Evolutionary conservation across 257 asterid genomes (phyloP), one percentile per base, ranked within the genome.

Genomic region (Solanum pinnatisectum): DNA sequence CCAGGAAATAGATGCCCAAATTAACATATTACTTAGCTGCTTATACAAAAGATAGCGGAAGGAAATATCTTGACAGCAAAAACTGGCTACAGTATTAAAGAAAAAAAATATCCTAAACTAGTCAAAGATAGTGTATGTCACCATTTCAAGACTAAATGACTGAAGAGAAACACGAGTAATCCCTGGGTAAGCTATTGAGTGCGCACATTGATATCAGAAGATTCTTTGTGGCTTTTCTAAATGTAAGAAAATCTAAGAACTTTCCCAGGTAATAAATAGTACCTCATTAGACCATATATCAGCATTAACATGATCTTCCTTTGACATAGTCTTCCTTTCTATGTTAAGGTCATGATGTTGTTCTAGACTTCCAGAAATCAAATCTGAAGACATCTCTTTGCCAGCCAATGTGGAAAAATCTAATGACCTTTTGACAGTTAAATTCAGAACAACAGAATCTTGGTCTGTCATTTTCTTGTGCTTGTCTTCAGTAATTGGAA

Each of bases 401-500:
- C 83, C 89, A 9, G 88, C 94, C 87, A 91, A 76, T 84, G 88
- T 84, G 79, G 87, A 90, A 87, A 96, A 96, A 85, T 93, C 92
- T 70, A 96, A 90, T 76, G 98, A 91, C 88, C 97, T 93, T 88
- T 95, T 96, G 77, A 91, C 99, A 87, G 91, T 76, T 87, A 89
- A 90, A 89, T 89, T 59, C 92, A 92, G 32, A 68, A 92, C 92
- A 86, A 84, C 89, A 90, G 87, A 63, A 33, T 79, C 86, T 89
- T 94, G 95, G 92, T 90, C 91, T 65, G 88, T 67, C 59, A 89
- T 78, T 23, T 84, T 89, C 93, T 92, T 94, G 91, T 39, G 89
- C 87, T 91, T 93, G 84, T 90, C 96, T 92, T 95, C 98, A 39
- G 93, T 92, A 18, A 94, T 93, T 59, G 93, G 93, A 46, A 87